Evolutionary conservation across 768 basidiomycete species (phyloP).

Genomic region (Mycena rosella): DNA sequence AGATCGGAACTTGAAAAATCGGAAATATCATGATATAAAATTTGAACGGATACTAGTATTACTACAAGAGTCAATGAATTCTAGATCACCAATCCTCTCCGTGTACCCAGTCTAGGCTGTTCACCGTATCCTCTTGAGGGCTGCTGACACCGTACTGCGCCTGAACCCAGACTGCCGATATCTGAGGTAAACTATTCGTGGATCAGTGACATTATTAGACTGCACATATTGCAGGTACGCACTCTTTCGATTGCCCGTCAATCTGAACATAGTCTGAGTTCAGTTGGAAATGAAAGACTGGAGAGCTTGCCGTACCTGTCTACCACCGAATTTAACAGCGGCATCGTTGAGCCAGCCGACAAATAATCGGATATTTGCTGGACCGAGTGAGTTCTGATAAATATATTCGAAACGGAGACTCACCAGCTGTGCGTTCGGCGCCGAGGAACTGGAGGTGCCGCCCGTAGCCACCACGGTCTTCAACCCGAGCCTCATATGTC

Average conservation of each 20-base stretch:
- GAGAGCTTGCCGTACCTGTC: conserved; percentile 42
- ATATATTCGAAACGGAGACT: background rate
- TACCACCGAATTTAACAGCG: conserved; percentile 53
- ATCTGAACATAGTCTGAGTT: conserved; percentile 11
- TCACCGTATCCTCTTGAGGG: background rate
- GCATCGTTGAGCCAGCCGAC: conserved; percentile 56
- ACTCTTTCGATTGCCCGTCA: conserved; percentile 29
- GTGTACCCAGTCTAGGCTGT: conserved; percentile 26
- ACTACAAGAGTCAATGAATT: background rate
- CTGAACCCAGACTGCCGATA: conserved; percentile 25
- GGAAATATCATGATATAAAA: background rate
- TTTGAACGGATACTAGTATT: too few relatives aligned
- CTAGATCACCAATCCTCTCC: conserved; percentile 35
- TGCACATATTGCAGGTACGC: background rate
- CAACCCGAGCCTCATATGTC: conserved; percentile 46
- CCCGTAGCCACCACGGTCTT: conserved; percentile 51
- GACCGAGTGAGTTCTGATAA: background rate
- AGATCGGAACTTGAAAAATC: too few relatives aligned
- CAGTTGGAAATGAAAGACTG: background rate
- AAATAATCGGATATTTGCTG: conserved; percentile 49
- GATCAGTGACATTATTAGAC: background rate
- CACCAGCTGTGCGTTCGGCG: conserved; percentile 43
- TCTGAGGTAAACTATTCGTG: conserved; percentile 19
- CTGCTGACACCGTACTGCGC: conserved; percentile 23
- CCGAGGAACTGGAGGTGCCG: conserved; percentile 53